Conservation (phyloP, 169 alveolate genomes). For the Plasmodium inui region DNA sequence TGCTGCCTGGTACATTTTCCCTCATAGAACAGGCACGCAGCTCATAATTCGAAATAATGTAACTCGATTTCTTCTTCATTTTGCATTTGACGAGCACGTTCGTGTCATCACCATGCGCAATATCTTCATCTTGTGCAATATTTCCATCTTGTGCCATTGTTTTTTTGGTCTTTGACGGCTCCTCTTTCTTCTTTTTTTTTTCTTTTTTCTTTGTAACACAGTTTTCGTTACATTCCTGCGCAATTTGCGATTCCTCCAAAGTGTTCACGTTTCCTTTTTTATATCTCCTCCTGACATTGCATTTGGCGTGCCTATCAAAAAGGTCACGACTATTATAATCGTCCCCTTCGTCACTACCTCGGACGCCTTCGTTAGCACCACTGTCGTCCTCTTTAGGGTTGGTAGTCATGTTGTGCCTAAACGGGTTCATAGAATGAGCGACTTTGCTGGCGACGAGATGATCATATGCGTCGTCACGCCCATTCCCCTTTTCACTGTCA, state of each 20-base stretch:
- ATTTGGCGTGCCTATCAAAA: background rate
- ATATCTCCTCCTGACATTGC: background rate
- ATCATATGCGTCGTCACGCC: background rate
- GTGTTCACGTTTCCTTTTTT: background rate
- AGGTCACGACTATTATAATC: background rate
- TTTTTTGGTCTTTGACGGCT: background rate
- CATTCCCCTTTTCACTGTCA: background rate
- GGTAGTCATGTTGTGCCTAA: background rate
- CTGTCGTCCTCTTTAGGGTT: background rate
- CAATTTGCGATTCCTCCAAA: background rate
- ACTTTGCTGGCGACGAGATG: background rate
- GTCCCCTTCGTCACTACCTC: background rate
- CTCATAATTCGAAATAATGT: background rate
- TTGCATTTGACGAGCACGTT: background rate
- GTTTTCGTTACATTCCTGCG: background rate
- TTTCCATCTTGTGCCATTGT: background rate
- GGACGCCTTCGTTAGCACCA: background rate
- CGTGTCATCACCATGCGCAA: background rate
- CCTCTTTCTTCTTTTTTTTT: slow-evolving; percentile 3
- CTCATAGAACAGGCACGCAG: background rate
- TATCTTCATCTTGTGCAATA: background rate
- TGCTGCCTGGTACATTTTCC: background rate
- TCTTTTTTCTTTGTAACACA: background rate
- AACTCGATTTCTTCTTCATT: slow-evolving; percentile 3
- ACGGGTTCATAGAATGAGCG: background rate